Conservation (phyloP, 192 early-diverging fungal genomes). For the Podila clonocystis region DNA sequence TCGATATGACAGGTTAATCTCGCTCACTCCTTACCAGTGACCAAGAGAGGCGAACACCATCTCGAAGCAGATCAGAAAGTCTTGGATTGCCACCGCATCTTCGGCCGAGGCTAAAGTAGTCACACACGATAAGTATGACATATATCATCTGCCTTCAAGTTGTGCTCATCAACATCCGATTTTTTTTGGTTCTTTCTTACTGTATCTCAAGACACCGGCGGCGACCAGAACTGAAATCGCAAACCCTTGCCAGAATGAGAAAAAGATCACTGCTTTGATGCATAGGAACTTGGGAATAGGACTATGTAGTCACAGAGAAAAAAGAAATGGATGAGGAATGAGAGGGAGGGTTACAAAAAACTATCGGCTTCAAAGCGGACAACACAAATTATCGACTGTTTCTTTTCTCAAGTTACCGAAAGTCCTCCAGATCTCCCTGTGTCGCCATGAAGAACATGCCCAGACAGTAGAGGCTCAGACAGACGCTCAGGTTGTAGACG, state of each 20-base stretch:
- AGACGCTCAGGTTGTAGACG: constrained; percentile 91
- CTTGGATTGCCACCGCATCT: constrained; percentile 80
- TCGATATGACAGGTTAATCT: not conserved
- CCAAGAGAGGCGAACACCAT: constrained; percentile 83
- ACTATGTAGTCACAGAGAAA: constrained; percentile 49
- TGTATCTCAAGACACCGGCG: constrained; percentile 76
- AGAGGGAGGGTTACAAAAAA: not conserved
- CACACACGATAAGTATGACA: constrained; percentile 30
- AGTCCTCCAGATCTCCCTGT: constrained; percentile 74
- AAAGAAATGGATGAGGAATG: not conserved
- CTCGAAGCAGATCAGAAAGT: constrained; percentile 91
- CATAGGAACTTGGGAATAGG: constrained; percentile 95
- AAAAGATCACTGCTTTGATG: constrained; percentile 93
- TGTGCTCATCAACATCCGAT: not conserved
- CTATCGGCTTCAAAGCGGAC: not conserved
- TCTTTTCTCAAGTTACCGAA: constrained; percentile 55
- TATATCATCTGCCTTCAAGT: not conserved
- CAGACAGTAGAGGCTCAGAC: constrained; percentile 84
- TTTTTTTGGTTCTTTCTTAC: constrained; percentile 51
- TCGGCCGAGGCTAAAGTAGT: constrained; percentile 46
- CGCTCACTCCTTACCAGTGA: constrained; percentile 65
- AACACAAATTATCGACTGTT: no score
- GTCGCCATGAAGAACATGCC: constrained; percentile 90
- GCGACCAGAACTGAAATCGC: constrained; percentile 84
- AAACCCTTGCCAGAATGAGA: constrained; percentile 95